Evolutionary conservation across 225 moss, liverwort and hornwort genomes (phyloP), one percentile per base, ranked within the genome.

Genomic region (Sphagnum contortum): DNA sequence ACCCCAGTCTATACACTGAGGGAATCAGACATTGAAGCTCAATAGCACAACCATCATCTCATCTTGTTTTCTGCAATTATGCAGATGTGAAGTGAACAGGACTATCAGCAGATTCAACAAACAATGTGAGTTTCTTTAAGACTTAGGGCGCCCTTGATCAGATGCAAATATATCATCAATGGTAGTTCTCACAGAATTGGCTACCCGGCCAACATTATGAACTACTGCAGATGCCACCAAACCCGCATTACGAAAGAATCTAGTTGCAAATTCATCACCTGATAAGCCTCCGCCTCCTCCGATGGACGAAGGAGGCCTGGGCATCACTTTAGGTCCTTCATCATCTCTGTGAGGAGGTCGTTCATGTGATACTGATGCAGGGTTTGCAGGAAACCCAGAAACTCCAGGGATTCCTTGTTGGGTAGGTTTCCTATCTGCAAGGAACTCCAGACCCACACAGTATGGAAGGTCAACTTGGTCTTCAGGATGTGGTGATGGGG

Each of bases 251-350:
- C 80, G 80, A 64, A 78, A 78, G 73, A 81, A 81, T 75, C 78
- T 73, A 71, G 80, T 78, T 55, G 80, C 84, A 76, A 84, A 84
- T 64, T 84, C 84, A 50, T 84, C 80, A 4, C 77, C 73, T n/a
- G 84, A 84, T 55, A 81, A 47, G 12, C 84, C 80, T 55, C 84
- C 83, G 14, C 68, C 66, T 10, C 83, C 76, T 3, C 80, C 83
- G 64, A 75, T 68, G 4, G 84, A 81, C 2, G 83, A 75, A 13
- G 84, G 79, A 6, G 80, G 84, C 71, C 80, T 70, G 9, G 84
- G 80, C 80, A 84, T 73, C 48, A 79, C 68, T 50, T 70, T 73
- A 3, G 73, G 78, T 14, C 80, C 74, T 61, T 78, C 80, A 63
- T 75, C 80, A 52, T 46, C 58, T 69, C 69, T 80, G 7, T 66